These are phyloP conservation scores for Bolboschoenoplectus hybrid DNA, from an alignment of 202 grass and related monocot species.

Conservation along the genomic window DNA sequence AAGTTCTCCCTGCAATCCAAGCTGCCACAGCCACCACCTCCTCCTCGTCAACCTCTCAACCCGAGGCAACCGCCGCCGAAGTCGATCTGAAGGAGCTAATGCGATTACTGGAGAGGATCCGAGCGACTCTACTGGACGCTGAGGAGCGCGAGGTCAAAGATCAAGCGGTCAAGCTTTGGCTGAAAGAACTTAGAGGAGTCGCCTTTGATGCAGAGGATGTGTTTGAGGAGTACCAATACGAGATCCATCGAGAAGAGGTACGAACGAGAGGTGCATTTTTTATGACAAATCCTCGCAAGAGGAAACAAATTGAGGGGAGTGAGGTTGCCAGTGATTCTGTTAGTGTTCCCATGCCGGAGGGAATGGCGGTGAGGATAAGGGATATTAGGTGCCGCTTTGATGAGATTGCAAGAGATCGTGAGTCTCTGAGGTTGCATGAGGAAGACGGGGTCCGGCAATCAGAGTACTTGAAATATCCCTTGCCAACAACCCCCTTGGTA, in stretches of 20 bases:
- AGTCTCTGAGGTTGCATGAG: slow-evolving; percentile 35
- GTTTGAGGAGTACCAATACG: slow-evolving; percentile 34
- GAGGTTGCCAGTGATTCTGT: neutral
- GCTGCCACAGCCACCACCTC: slow-evolving; percentile 20
- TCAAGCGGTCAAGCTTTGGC: slow-evolving; percentile 30
- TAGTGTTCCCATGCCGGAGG: neutral
- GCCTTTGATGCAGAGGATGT: slow-evolving; percentile 32
- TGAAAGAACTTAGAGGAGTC: slow-evolving; percentile 31
- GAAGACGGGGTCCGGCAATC: slow-evolving; percentile 33
- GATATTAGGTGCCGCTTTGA: slow-evolving; percentile 39
- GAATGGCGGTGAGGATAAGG: slow-evolving; percentile 32
- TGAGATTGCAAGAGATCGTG: slow-evolving; percentile 41
- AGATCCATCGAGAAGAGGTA: slow-evolving; percentile 19
- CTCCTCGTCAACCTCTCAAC: neutral
- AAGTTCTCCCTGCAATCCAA: slow-evolving; percentile 31
- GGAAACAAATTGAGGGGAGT: slow-evolving; percentile 22
- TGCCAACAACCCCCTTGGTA: slow-evolving; percentile 36
- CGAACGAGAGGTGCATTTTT: slow-evolving; percentile 21
- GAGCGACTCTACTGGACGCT: slow-evolving; percentile 31
- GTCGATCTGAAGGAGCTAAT: slow-evolving; percentile 31
- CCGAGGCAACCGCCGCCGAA: neutral
- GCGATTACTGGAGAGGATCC: slow-evolving; percentile 41
- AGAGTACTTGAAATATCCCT: slow-evolving; percentile 28
- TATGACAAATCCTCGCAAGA: slow-evolving; percentile 23
- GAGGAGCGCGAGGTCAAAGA: slow-evolving; percentile 38